A percentile compares a stretch with the other conserved stretches of the same genome.
Evolutionary conservation across 352 stramenopile species (phyloP).

Genomic region (Pythium brachiatum): DNA sequence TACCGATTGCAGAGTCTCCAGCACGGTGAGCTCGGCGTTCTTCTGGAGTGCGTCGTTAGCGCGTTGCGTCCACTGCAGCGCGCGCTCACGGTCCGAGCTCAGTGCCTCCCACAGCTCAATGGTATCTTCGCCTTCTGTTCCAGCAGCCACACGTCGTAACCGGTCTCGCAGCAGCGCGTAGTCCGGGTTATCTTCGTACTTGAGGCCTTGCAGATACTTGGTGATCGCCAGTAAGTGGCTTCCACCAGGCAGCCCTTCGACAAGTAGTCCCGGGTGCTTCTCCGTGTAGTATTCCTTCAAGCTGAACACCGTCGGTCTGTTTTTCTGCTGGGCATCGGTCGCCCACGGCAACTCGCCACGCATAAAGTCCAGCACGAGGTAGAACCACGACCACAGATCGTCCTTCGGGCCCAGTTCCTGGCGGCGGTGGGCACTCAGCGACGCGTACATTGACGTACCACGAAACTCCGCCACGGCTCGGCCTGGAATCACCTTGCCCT

Average conservation of each 20-base stretch:
- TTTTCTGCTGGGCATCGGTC: slow-evolving; percentile 79
- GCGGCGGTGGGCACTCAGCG: slow-evolving; percentile 73
- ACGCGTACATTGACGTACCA: slow-evolving; percentile 88
- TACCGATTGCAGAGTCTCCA: slow-evolving; percentile 54
- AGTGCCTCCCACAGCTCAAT: slow-evolving; percentile 48
- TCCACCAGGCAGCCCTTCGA: slow-evolving; percentile 70
- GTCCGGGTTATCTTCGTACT: slow-evolving; percentile 74
- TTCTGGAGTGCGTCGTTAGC: slow-evolving; percentile 47
- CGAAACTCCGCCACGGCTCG: slow-evolving; percentile 77
- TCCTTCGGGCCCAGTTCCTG: slow-evolving; percentile 83
- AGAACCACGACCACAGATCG: slow-evolving; percentile 89
- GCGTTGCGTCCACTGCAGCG: slow-evolving; percentile 51
- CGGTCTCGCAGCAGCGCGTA: slow-evolving; percentile 48
- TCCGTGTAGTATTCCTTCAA: slow-evolving; percentile 87
- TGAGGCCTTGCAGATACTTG: slow-evolving; percentile 68
- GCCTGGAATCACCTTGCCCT: slow-evolving; percentile 61
- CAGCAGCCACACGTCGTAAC: slow-evolving; percentile 34
- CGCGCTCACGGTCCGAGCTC: slow-evolving; percentile 43
- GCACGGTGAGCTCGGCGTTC: slow-evolving; percentile 28
- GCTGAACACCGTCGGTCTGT: slow-evolving; percentile 71
- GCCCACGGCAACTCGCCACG: slow-evolving; percentile 83
- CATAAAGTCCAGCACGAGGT: slow-evolving; percentile 87
- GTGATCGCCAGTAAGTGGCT: slow-evolving; percentile 73
- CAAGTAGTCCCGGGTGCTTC: slow-evolving; percentile 56
- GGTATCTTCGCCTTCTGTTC: slow-evolving; percentile 37